A percentile compares a stretch with the other conserved stretches of the same genome.
Evolutionary conservation across 2,329 filamentous ascomycete genomes (phyloP).

Genomic region (Sporothrix pseudoabietina): DNA sequence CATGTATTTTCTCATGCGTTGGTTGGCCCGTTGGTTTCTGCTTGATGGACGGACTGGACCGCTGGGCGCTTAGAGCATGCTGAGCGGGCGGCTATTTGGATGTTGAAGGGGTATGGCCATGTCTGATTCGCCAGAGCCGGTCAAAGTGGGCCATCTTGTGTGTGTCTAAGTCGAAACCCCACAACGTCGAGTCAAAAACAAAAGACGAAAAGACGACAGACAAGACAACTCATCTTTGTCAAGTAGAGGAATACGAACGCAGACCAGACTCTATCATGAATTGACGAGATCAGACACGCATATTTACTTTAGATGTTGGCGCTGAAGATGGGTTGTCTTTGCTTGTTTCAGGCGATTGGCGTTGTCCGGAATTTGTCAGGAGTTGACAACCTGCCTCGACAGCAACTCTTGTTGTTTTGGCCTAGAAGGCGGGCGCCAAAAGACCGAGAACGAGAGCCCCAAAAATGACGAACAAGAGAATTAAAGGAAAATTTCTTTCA

Average conservation of each 20-base stretch:
- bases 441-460: background rate
- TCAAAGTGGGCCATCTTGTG: background rate
- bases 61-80: slow-evolving; percentile 25
- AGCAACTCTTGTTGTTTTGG: background rate
- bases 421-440: background rate
- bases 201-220: background rate
- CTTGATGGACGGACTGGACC: slow-evolving; percentile 15
- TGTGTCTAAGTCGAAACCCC: background rate
- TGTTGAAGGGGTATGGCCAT: background rate
- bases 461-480: background rate
- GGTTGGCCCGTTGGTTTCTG: slow-evolving; percentile 10
- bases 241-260: background rate
- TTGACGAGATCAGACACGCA: background rate
- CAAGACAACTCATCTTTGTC: background rate
- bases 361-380: background rate
- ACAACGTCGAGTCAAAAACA: background rate
- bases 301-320: background rate
- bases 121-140: slow-evolving; percentile 10
- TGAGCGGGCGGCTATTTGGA: slow-evolving; percentile 26
- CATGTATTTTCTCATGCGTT: background rate
- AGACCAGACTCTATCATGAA: background rate
- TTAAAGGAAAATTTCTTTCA: background rate
- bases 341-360: background rate
- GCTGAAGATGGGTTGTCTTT: background rate
- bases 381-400: background rate